phyloP scores from a whole-genome alignment of 2,329 filamentous ascomycete species.

The Colletotrichum trifolii region DNA sequence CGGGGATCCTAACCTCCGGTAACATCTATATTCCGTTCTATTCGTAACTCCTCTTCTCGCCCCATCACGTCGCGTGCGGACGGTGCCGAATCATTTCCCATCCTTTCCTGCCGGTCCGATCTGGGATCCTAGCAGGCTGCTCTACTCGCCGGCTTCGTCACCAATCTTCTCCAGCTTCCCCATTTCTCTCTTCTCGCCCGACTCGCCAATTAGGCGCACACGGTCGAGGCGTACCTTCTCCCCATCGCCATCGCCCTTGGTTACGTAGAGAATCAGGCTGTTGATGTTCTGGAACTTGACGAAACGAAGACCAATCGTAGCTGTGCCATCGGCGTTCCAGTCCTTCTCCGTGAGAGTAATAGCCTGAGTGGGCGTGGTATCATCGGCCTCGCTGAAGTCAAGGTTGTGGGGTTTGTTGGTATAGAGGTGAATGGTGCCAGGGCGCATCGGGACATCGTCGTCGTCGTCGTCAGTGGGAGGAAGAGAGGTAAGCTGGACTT shows the following conservation, averaged over 20 bases:
- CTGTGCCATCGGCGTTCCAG: slow-evolving; percentile 85
- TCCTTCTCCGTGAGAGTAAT: slow-evolving; percentile 80
- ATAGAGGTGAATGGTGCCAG: slow-evolving; percentile 85
- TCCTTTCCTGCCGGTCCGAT: slow-evolving; percentile 9
- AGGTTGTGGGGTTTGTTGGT: slow-evolving; percentile 90
- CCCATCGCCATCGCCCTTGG: slow-evolving; percentile 82
- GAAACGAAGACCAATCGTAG: slow-evolving; percentile 80
- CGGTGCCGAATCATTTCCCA: slow-evolving; percentile 14
- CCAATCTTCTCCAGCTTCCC: slow-evolving; percentile 96
- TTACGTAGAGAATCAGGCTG: slow-evolving; percentile 88
- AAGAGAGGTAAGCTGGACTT: slow-evolving; percentile 81
- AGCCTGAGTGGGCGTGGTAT: slow-evolving; percentile 81
- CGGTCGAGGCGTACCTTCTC: slow-evolving; percentile 89
- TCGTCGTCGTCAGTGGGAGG: slow-evolving; percentile 72
- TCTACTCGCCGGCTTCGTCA: slow-evolving; percentile 74
- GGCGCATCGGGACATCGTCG: slow-evolving; percentile 82
- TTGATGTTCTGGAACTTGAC: slow-evolving; percentile 98
- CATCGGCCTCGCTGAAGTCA: slow-evolving; percentile 94
- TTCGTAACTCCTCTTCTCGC: slow-evolving; percentile 29
- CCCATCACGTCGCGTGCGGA: slow-evolving; percentile 7
- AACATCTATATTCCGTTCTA: slow-evolving; percentile 15
- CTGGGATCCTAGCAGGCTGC: neutral
- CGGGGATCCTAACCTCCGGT: too few relatives aligned
- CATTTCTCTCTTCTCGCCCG: slow-evolving; percentile 90
- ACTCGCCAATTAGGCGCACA: slow-evolving; percentile 84